phyloP scores from a whole-genome alignment of 2,329 filamentous ascomycete genomes.

The Zasmidium cellare region DNA sequence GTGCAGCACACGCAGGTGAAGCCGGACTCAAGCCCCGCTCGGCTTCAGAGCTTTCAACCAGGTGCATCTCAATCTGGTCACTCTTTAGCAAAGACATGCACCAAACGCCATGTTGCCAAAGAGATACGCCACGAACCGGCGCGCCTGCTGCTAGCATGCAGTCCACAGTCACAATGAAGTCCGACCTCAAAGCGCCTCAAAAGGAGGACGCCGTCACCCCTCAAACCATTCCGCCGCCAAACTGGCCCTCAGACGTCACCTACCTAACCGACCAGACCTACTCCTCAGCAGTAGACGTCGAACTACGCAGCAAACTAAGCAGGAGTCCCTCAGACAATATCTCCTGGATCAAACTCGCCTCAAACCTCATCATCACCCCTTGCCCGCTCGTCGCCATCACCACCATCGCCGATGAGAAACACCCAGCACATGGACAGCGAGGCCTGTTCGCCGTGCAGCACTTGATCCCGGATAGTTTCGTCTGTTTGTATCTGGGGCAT shows the following conservation, averaged over 20 bases:
- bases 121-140: too few relatives aligned
- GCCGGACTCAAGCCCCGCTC: too few relatives aligned
- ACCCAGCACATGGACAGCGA: slow-evolving; percentile 50
- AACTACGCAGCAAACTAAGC: slow-evolving; percentile 28
- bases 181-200: neutral
- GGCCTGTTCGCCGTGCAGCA: slow-evolving; percentile 50
- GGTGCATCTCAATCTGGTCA: too few relatives aligned
- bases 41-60: too few relatives aligned
- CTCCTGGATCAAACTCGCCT: slow-evolving; percentile 25
- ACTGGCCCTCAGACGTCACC: slow-evolving; percentile 16
- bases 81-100: too few relatives aligned
- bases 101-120: too few relatives aligned
- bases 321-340: slow-evolving; percentile 26
- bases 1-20: too few relatives aligned
- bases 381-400: slow-evolving; percentile 43
- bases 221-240: neutral
- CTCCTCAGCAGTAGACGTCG: slow-evolving; percentile 26
- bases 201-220: neutral
- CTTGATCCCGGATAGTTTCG: slow-evolving; percentile 47
- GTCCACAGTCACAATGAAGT: neutral
- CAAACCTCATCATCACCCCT: slow-evolving; percentile 28
- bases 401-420: slow-evolving; percentile 40
- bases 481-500: slow-evolving; percentile 52
- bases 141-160: neutral
- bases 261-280: slow-evolving; percentile 36